Evolutionary conservation across 2,329 filamentous ascomycete genomes (phyloP).

Genomic region (Parafenestella ontariensis): DNA sequence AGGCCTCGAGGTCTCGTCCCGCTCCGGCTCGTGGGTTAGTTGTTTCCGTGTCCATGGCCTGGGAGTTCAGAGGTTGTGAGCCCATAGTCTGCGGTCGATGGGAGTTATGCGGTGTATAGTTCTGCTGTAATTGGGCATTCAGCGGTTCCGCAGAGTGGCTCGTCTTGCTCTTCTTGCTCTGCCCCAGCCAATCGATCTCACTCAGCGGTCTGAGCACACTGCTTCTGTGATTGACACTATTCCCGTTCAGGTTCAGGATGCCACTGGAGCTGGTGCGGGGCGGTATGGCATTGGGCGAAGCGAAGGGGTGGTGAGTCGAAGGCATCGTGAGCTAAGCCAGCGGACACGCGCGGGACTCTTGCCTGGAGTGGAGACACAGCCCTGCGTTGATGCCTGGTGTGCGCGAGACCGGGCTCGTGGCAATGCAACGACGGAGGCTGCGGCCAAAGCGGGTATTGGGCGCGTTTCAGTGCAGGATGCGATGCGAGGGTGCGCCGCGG

Average conservation of each 20-base stretch:
- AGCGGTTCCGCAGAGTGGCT: conserved; percentile 30
- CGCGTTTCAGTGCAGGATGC: conserved; percentile 4
- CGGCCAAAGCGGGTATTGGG: background rate
- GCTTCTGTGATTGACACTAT: conserved; percentile 33
- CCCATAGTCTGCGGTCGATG: conserved; percentile 19
- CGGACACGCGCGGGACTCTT: conserved; percentile 4
- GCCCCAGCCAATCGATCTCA: conserved; percentile 49
- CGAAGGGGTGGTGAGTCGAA: conserved; percentile 36
- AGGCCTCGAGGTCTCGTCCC: conserved; percentile 14
- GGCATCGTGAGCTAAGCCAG: conserved; percentile 22
- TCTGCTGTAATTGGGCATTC: conserved; percentile 9
- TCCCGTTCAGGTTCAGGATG: conserved; percentile 38
- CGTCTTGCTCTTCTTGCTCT: conserved; percentile 49
- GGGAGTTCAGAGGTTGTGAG: background rate
- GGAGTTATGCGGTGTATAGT: conserved; percentile 2
- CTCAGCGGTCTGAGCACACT: conserved; percentile 47
- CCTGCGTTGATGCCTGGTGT: conserved; percentile 8
- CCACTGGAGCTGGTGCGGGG: conserved; percentile 49
- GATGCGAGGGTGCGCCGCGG: conserved; percentile 3
- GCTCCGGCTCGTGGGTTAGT: conserved; percentile 4
- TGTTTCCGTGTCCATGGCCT: conserved; percentile 7
- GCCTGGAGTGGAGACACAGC: conserved; percentile 3
- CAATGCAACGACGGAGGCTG: conserved; percentile 11
- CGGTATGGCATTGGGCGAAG: conserved; percentile 50
- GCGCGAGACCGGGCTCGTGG: conserved; percentile 4